Evolutionary conservation across 1,284 basidiomycete genomes (phyloP).

Genomic region (Anthracocystis walkeri): DNA sequence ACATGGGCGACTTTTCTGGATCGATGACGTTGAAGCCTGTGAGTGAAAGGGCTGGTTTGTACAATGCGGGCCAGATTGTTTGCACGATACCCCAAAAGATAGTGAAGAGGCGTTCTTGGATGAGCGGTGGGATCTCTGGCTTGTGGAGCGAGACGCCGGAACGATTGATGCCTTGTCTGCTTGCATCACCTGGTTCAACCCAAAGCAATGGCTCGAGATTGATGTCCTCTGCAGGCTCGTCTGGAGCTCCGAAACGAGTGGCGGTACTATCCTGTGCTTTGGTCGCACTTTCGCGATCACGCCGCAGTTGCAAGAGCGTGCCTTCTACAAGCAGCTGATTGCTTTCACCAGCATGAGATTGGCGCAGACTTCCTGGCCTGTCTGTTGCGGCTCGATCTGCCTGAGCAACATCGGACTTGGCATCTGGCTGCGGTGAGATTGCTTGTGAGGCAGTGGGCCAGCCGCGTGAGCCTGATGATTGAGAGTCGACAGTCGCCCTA

Average conservation of each 20-base stretch:
- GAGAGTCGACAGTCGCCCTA: neutral
- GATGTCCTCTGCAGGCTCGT: constrained; percentile 18
- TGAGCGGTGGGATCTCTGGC: constrained; percentile 44
- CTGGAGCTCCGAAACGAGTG: neutral
- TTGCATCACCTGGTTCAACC: constrained; percentile 36
- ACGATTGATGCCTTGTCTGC: constrained; percentile 26
- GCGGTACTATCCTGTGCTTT: neutral
- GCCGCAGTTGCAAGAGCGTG: constrained; percentile 29
- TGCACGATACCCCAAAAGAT: constrained; percentile 52
- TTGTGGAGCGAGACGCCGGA: constrained; percentile 41
- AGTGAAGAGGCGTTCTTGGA: constrained; percentile 50
- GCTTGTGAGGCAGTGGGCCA: constrained; percentile 2
- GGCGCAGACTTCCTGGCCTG: constrained; percentile 10
- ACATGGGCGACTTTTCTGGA: constrained; percentile 51
- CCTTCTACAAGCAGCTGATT: constrained; percentile 33
- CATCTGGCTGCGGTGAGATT: neutral
- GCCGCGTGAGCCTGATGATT: neutral
- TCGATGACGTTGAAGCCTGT: constrained; percentile 41
- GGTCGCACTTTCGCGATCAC: constrained; percentile 16
- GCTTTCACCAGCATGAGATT: constrained; percentile 12
- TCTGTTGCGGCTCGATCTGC: neutral
- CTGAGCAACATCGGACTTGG: neutral
- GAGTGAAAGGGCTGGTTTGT: constrained; percentile 37
- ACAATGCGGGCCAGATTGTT: constrained; percentile 55
- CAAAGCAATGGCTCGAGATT: constrained; percentile 45